Evolutionary conservation across 495 filamentous ascomycete species (phyloP).

Genomic region (Zalerion maritima): DNA sequence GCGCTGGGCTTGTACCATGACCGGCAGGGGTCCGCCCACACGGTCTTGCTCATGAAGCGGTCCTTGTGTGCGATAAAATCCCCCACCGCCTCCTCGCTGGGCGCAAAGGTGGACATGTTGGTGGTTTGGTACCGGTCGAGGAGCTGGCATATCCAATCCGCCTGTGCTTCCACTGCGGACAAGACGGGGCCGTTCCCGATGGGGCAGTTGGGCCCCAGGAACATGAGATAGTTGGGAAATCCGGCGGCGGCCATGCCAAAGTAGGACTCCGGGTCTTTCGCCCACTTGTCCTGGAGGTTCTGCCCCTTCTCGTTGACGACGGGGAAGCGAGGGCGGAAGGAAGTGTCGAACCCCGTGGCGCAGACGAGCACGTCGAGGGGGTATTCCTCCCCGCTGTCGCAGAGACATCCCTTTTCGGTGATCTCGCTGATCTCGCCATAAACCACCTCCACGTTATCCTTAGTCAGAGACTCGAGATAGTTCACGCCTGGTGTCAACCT

Average conservation of each 20-base stretch:
- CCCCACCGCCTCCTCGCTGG: slow-evolving; percentile 24
- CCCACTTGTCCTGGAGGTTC: slow-evolving; percentile 30
- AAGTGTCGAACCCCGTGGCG: slow-evolving; percentile 42
- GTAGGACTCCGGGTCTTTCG: slow-evolving; percentile 35
- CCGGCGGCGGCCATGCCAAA: slow-evolving; percentile 36
- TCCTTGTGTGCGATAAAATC: slow-evolving; percentile 28
- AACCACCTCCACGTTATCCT: slow-evolving; percentile 38
- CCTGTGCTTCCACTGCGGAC: slow-evolving; percentile 8
- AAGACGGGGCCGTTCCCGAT: slow-evolving; percentile 17
- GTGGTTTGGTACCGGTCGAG: slow-evolving; percentile 30
- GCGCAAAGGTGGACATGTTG: slow-evolving; percentile 29
- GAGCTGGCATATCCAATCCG: slow-evolving; percentile 26
- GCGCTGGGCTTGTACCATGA: slow-evolving; percentile 35
- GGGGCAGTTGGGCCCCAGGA: slow-evolving; percentile 16
- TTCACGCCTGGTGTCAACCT: slow-evolving; percentile 46
- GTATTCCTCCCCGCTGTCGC: slow-evolving; percentile 27
- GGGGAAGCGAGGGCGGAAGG: slow-evolving; percentile 38
- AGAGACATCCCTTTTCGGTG: slow-evolving; percentile 32
- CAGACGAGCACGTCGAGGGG: slow-evolving; percentile 40
- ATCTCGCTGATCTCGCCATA: slow-evolving; percentile 31
- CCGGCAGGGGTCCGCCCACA: slow-evolving; percentile 30
- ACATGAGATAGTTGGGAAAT: slow-evolving; percentile 44
- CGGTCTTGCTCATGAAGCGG: slow-evolving; percentile 27
- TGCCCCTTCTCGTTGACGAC: slow-evolving; percentile 30
- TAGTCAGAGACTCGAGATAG: slow-evolving; percentile 43